Base-by-base conservation (phyloP, 257 asterid genomes). In the Solanum virginianum region DNA sequence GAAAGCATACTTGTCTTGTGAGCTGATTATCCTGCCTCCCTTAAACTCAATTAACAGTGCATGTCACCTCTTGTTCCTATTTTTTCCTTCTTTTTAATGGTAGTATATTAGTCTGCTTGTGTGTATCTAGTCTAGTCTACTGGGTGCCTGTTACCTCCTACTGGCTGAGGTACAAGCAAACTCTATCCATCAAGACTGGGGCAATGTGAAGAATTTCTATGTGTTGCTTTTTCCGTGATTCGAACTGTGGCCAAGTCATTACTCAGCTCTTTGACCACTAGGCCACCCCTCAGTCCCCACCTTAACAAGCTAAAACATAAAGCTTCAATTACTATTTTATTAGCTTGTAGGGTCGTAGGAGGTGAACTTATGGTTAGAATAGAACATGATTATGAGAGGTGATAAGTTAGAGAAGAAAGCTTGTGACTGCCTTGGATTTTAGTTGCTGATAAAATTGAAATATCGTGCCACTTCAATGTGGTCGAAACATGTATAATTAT, bases 1-100 rank as follows among this genome's bases (percentile, higher is more conserved):
- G 98, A 80, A 96, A 96, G 89, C 93, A 96, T 90, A 92, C 97
- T 36, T 94, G 99, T 91, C 92, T 96, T 88, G 99, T 96, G 91
- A 92, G 98, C 81, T 86, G 65, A 20, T 69, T 49, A 36, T 83
- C 17, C 10, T 53, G 65, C 47, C 82, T 79, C 29, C 4, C 4
- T 17, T 14, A 24, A 53, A 53, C 65, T 77, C 63, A 11, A 79
- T 29, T 54, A 56, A 79, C 43, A 26, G 6, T 26, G 82, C 3
- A 7, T 51, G 63, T 77, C 17, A 51, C 16, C 82, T 16, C 63
- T 51, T 6, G 1, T 79, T 53, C 49, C 49, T 4, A 4, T 6
- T 26, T 29, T 51, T 16, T 14, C 13, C 3, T 20, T 53, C 53
- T 49, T 71, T 4, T 2, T 16, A 26, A 77, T 0, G 62, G 47